phyloP scores from a whole-genome alignment of 1,284 basidiomycete genomes.

The Ganoderma resinaceum region DNA sequence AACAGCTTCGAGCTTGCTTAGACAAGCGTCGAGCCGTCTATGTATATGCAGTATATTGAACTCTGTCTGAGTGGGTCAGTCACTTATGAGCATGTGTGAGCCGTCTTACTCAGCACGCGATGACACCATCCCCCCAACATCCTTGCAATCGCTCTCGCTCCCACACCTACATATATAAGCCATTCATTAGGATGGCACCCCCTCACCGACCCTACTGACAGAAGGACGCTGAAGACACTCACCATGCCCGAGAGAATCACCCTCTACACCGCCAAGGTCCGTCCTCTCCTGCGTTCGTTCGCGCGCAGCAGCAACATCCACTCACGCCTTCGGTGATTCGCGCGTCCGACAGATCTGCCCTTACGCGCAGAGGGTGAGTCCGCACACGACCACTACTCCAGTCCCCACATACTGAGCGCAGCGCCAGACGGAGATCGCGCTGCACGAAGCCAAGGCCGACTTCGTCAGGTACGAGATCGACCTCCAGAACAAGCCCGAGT shows the following conservation, averaged over 20 bases:
- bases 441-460: slow-evolving; percentile 34
- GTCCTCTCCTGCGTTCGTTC: too few relatives aligned
- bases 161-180: background rate
- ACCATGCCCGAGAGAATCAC: slow-evolving; percentile 32
- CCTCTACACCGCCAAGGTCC: slow-evolving; percentile 34
- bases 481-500: slow-evolving; percentile 47
- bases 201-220: background rate
- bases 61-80: background rate
- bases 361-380: slow-evolving; percentile 4
- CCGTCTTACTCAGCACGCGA: background rate
- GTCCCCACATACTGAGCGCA: background rate
- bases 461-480: slow-evolving; percentile 35
- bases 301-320: background rate
- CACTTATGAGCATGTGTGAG: too few relatives aligned
- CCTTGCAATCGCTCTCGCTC: background rate
- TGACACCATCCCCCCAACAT: slow-evolving; percentile 1
- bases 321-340: background rate
- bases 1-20: too few relatives aligned
- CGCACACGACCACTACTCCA: background rate
- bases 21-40: background rate
- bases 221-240: too few relatives aligned
- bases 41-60: background rate
- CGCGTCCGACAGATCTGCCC: slow-evolving; percentile 5
- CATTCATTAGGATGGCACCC: background rate
- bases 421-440: slow-evolving; percentile 22